Percentiles rank a stretch among this genome's conserved stretches.
These are phyloP conservation scores for Triticum monococcum DNA, from an alignment of 176 grass and related monocot species.

Conservation along the genomic window DNA sequence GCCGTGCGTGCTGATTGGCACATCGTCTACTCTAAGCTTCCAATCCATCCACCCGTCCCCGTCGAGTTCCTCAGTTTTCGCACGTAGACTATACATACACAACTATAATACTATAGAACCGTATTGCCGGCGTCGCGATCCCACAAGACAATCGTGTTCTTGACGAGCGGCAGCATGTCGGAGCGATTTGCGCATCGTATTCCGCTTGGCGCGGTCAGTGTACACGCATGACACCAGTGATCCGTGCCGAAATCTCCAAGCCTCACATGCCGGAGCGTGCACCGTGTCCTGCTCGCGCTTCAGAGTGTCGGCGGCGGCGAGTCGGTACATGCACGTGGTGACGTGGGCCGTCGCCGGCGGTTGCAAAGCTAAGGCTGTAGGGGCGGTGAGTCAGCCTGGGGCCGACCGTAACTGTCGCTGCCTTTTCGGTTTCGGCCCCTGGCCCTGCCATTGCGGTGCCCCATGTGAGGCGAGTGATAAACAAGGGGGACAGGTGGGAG, in stretches of 20 bases:
- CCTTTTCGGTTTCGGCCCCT: conserved; percentile 10
- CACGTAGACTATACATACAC: not conserved
- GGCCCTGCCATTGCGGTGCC: conserved; percentile 2
- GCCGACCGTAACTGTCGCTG: conserved; percentile 13
- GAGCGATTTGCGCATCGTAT: conserved; percentile 27
- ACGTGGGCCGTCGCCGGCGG: conserved; percentile 19
- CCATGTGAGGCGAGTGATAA: conserved; percentile 55
- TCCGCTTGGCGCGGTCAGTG: not conserved
- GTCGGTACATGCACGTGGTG: not conserved
- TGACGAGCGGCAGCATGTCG: not conserved
- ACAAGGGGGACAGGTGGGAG: conserved; percentile 25
- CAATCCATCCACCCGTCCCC: not conserved
- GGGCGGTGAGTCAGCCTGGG: not conserved
- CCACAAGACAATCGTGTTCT: not conserved
- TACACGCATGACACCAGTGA: not conserved
- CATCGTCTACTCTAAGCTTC: not conserved
- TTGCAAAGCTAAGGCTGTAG: not conserved
- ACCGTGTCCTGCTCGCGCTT: not conserved
- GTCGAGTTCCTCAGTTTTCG: not conserved
- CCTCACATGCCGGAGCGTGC: conserved; percentile 16
- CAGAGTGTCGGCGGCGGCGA: conserved; percentile 25
- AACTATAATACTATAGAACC: not conserved
- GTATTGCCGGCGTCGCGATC: not conserved
- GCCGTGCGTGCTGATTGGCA: conserved; percentile 24
- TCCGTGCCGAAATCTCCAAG: not conserved